These are phyloP conservation scores for Fusarium incarnatum DNA, from an alignment of 2,329 filamentous ascomycete species.

Conservation along the genomic window DNA sequence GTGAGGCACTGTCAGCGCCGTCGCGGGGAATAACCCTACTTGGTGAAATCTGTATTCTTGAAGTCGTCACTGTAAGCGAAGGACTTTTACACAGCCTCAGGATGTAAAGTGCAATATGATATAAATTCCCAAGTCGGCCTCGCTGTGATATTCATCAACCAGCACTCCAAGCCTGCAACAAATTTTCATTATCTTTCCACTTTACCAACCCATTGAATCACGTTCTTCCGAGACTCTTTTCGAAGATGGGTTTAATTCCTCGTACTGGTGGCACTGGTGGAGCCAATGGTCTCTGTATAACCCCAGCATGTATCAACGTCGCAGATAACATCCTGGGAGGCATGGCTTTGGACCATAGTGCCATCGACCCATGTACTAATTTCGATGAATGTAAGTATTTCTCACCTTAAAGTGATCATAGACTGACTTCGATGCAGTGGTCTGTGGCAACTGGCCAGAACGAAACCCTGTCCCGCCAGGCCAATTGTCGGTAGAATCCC, in stretches of 20 bases:
- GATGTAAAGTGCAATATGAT: fast-evolving
- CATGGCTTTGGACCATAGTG: slow-evolving; percentile 60
- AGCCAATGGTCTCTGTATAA: background rate
- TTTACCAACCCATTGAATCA: background rate
- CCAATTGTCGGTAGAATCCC: too few relatives aligned
- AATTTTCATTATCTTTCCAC: background rate
- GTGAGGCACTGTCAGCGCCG: background rate
- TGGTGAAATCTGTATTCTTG: background rate
- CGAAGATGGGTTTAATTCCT: background rate
- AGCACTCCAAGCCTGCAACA: background rate
- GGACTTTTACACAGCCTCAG: background rate
- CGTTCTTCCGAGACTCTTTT: background rate
- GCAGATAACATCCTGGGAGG: background rate
- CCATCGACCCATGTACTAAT: slow-evolving; percentile 74
- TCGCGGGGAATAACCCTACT: background rate
- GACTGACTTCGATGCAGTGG: too few relatives aligned
- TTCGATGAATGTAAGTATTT: slow-evolving; percentile 71
- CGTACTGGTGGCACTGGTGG: fast-evolving
- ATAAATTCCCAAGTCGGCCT: background rate
- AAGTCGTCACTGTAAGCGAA: background rate
- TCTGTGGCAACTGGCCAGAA: slow-evolving; percentile 65
- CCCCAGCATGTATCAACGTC: background rate
- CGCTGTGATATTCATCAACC: fast-evolving
- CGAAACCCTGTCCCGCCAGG: too few relatives aligned
- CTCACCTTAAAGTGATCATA: too few relatives aligned